Conservation (phyloP, 495 filamentous ascomycete species). For the Talaromyces borbonicus region DNA sequence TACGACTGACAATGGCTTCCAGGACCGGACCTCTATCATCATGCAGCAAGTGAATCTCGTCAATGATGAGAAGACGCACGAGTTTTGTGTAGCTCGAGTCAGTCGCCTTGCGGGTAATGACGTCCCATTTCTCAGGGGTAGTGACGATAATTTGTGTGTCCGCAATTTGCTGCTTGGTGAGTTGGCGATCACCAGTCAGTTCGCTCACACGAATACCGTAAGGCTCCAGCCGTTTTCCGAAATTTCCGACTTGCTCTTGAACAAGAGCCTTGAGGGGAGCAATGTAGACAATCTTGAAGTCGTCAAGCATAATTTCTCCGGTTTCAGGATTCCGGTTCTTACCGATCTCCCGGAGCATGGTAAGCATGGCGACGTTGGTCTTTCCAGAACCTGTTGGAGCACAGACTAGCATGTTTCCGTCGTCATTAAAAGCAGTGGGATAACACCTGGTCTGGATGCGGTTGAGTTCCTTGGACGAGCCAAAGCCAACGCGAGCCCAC, state of each 20-base stretch:
- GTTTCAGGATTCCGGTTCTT: conserved; percentile 81
- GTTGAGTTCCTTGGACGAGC: conserved; percentile 72
- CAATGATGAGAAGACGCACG: conserved; percentile 88
- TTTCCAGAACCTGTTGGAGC: conserved; percentile 96
- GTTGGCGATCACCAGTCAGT: conserved; percentile 95
- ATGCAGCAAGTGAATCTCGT: conserved; percentile 96
- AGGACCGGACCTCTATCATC: conserved; percentile 95
- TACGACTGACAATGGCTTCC: conserved; percentile 92
- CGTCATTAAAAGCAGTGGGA: conserved; percentile 82
- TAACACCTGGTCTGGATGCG: conserved; percentile 91
- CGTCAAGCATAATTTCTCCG: conserved; percentile 85
- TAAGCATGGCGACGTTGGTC: conserved; percentile 97
- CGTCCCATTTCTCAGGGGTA: conserved; percentile 99
- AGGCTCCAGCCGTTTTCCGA: conserved; percentile 90
- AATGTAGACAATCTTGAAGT: conserved; percentile 98
- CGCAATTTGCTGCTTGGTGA: conserved; percentile 92
- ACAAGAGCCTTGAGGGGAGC: conserved; percentile 97
- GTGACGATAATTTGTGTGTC: conserved; percentile 97
- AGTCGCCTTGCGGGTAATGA: conserved; percentile 91
- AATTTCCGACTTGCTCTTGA: conserved; percentile 90
- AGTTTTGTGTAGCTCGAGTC: conserved; percentile 96
- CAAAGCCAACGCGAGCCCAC: conserved; percentile 84
- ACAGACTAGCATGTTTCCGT: conserved; percentile 96
- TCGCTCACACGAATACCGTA: conserved; percentile 82
- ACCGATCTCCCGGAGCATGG: conserved; percentile 91